Evolutionary conservation across 2,329 filamentous ascomycete species (phyloP).

Genomic region (Gliomastix tumulicola): DNA sequence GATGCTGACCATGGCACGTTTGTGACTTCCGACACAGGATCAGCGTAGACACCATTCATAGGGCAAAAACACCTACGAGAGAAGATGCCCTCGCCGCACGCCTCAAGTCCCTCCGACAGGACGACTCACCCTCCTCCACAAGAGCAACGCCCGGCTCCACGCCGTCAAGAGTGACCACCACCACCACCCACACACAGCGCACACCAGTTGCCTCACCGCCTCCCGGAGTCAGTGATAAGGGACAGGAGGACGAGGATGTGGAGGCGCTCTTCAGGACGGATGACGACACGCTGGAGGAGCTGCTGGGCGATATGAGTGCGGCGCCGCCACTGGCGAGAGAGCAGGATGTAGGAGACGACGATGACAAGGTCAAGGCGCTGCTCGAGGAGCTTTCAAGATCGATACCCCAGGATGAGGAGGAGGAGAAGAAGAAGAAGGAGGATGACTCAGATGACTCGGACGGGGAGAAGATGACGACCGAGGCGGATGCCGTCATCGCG

Average conservation of each 20-base stretch:
- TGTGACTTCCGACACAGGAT: slow-evolving; percentile 18
- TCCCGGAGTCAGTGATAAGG: too few species aligned
- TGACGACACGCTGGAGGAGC: slow-evolving; percentile 44
- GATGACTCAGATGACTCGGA: slow-evolving; percentile 37
- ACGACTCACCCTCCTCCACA: slow-evolving; percentile 18
- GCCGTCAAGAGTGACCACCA: too few species aligned
- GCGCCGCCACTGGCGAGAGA: slow-evolving; percentile 7
- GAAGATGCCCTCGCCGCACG: slow-evolving; percentile 46
- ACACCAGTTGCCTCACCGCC: too few species aligned
- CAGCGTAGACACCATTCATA: slow-evolving; percentile 29
- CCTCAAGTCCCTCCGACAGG: slow-evolving; percentile 41
- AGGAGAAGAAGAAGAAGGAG: slow-evolving; percentile 4
- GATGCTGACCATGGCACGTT: not conserved
- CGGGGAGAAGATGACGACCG: slow-evolving; percentile 37
- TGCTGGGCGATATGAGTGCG: slow-evolving; percentile 34
- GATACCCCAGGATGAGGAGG: slow-evolving; percentile 17
- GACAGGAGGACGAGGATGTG: slow-evolving; percentile 24
- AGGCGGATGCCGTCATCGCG: slow-evolving; percentile 36
- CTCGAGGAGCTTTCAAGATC: slow-evolving; percentile 26
- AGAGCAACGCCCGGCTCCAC: too few species aligned
- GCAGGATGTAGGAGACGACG: too few species aligned
- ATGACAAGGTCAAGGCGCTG: slow-evolving; percentile 24
- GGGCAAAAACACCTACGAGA: slow-evolving; percentile 31
- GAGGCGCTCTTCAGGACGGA: slow-evolving; percentile 36
- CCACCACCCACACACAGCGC: too few species aligned